Percentiles rank a stretch among this genome's conserved stretches.
These are phyloP conservation scores for Eucalyptus victrix DNA, from an alignment of 345 rosid species.

Conservation along the genomic window DNA sequence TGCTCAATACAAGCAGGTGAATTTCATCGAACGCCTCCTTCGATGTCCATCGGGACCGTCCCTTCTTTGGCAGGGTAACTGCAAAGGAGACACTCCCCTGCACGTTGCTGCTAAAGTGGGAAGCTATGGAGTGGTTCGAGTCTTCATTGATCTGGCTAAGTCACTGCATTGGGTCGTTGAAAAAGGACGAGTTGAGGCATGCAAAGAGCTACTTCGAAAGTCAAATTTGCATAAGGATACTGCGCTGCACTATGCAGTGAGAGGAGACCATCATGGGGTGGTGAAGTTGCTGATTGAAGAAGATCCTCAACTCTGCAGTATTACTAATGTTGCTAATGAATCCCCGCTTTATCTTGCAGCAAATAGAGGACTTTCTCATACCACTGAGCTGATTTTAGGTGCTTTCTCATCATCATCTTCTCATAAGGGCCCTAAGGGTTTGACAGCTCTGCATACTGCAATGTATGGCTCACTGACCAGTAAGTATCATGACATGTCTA, in stretches of 20 bases:
- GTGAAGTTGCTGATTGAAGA: not conserved
- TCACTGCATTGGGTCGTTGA: not conserved
- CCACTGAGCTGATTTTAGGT: not conserved
- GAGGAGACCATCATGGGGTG: not conserved
- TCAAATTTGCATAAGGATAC: not conserved
- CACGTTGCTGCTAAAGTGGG: not conserved
- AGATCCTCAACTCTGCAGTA: not conserved
- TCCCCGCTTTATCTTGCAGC: not conserved
- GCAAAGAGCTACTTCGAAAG: not conserved
- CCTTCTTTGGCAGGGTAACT: not conserved
- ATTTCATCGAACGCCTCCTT: not conserved
- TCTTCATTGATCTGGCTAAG: not conserved
- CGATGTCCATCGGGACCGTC: not conserved
- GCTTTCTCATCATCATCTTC: not conserved
- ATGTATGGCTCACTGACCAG: not conserved
- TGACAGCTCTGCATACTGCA: not conserved
- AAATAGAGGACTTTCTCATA: not conserved
- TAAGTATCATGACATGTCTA: not conserved
- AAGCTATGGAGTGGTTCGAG: not conserved
- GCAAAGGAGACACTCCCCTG: not conserved
- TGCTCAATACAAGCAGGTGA: not conserved
- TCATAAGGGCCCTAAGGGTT: not conserved
- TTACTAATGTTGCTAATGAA: not conserved
- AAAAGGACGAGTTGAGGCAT: not conserved
- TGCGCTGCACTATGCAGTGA: not conserved